These are phyloP conservation scores for Tuber melanosporum DNA, from an alignment of 495 filamentous ascomycete genomes.

Conservation along the genomic window DNA sequence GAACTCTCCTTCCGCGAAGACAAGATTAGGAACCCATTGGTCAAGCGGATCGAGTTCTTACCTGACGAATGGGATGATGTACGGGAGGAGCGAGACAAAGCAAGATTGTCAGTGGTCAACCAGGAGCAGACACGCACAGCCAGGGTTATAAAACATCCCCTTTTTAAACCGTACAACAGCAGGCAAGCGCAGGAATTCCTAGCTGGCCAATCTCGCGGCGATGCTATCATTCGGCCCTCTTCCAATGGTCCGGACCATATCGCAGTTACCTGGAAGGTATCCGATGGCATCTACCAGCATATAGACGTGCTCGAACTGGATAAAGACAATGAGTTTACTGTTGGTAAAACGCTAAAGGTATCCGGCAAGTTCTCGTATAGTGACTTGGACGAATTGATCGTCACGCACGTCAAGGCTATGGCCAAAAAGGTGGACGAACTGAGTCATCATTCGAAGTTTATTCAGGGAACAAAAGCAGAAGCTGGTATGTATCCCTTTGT, in stretches of 20 bases:
- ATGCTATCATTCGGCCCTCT: constrained; percentile 89
- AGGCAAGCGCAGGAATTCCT: constrained; percentile 91
- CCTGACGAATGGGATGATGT: constrained; percentile 78
- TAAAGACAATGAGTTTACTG: constrained; percentile 92
- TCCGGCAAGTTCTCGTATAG: constrained; percentile 82
- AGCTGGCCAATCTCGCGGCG: constrained; percentile 72
- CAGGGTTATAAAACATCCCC: constrained; percentile 91
- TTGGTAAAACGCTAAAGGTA: constrained; percentile 75
- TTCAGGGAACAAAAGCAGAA: constrained; percentile 67
- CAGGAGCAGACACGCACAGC: constrained; percentile 57
- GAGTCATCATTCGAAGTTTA: constrained; percentile 81
- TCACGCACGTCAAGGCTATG: constrained; percentile 95
- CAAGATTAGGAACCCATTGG: constrained; percentile 62
- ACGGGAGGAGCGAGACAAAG: constrained; percentile 75
- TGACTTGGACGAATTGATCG: constrained; percentile 95
- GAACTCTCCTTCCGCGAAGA: constrained; percentile 79
- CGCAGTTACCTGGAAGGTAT: constrained; percentile 96
- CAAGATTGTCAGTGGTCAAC: constrained; percentile 49
- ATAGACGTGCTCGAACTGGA: constrained; percentile 94
- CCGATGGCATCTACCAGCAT: constrained; percentile 88
- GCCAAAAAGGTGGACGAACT: constrained; percentile 96
- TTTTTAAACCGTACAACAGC: constrained; percentile 88
- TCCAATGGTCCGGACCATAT: constrained; percentile 92
- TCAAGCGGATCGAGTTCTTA: constrained; percentile 59
- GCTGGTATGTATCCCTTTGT: constrained; percentile 59